Conservation (phyloP, 192 early-diverging fungal species). For the Pilobolus umbonatus region DNA sequence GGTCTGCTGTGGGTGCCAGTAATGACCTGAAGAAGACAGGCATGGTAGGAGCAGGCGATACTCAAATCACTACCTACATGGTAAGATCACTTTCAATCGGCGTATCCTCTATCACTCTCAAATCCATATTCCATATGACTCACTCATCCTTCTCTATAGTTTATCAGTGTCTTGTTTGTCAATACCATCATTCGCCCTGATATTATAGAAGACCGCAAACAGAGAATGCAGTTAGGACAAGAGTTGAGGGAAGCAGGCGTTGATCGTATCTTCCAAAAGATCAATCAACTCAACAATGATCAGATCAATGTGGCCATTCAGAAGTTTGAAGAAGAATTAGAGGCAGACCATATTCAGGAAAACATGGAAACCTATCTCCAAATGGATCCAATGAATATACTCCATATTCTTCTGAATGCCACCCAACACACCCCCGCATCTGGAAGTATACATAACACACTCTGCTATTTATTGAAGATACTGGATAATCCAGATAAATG, state of each 20-base stretch:
- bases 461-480: conserved; percentile 69
- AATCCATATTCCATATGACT: neutral
- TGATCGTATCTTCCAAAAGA: conserved; percentile 18
- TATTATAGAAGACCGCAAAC: conserved; percentile 56
- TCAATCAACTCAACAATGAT: conserved; percentile 20
- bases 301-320: conserved; percentile 25
- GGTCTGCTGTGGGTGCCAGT: conserved; percentile 68
- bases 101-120: too few relatives aligned
- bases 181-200: conserved; percentile 68
- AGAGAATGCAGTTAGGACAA: conserved; percentile 61
- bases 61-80: conserved; percentile 57
- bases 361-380: conserved; percentile 32
- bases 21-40: conserved; percentile 63
- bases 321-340: conserved; percentile 22
- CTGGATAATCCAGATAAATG: conserved; percentile 27
- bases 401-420: conserved; percentile 58
- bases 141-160: conserved; percentile 35
- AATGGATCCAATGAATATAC: conserved; percentile 58
- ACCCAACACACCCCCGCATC: conserved; percentile 60
- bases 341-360: conserved; percentile 23
- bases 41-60: conserved; percentile 32
- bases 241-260: conserved; percentile 62
- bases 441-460: conserved; percentile 62
- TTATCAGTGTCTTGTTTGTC: conserved; percentile 69
- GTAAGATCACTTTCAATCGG: too few relatives aligned